phyloP scores from a whole-genome alignment of 139 green algal species.

The Pleodorina starrii region DNA sequence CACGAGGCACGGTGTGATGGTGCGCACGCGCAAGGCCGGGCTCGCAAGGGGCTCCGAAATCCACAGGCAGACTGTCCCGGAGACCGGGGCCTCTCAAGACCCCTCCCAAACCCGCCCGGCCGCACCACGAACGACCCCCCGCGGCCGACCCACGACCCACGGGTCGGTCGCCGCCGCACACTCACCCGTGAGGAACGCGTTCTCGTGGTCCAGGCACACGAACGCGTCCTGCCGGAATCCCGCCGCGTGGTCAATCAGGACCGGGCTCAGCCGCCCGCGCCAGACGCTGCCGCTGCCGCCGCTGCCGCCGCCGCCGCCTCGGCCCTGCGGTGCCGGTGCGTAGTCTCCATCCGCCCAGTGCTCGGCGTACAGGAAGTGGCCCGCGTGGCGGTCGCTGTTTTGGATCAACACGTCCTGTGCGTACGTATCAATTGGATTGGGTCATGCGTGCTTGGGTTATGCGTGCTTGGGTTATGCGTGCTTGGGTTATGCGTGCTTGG shows the following conservation, averaged over 20 bases:
- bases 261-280: slow-evolving; percentile 46
- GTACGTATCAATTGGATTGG: too few relatives aligned
- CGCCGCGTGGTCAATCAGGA: slow-evolving; percentile 91
- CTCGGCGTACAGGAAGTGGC: slow-evolving; percentile 82
- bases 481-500: too few relatives aligned
- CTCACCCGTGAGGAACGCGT: slow-evolving; percentile 79
- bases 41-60: not conserved
- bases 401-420: slow-evolving; percentile 87
- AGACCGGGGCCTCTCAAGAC: not conserved
- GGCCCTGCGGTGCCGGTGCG: not conserved
- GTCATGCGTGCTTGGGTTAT: too few relatives aligned
- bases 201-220: slow-evolving; percentile 79
- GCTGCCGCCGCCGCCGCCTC: slow-evolving; percentile 3
- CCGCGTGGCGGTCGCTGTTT: slow-evolving; percentile 85
- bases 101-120: too few relatives aligned
- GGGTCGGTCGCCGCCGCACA: not conserved
- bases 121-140: too few relatives aligned
- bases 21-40: not conserved
- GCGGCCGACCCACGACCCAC: too few relatives aligned
- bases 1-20: not conserved
- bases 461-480: too few relatives aligned
- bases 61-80: too few relatives aligned
- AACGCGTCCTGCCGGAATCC: slow-evolving; percentile 73
- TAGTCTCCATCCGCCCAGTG: slow-evolving; percentile 77
- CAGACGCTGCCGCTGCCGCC: slow-evolving; percentile 1